Evolutionary conservation across 2,329 filamentous ascomycete species (phyloP).

Genomic region (Drechslera avenae): DNA sequence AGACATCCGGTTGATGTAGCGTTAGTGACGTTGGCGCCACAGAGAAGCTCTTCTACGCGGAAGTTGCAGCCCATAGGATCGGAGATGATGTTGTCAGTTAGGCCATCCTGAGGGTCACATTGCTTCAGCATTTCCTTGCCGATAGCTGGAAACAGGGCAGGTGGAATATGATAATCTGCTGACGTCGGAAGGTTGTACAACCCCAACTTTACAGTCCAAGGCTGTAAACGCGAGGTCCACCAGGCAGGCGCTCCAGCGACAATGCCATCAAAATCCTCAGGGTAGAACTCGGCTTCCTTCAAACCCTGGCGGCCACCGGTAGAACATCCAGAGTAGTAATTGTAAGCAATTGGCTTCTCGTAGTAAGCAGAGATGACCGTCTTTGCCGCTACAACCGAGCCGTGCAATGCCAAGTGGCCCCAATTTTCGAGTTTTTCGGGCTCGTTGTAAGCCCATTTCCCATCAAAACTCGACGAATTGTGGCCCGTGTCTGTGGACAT

Average conservation of each 20-base stretch:
- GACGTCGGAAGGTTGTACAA: conserved; percentile 56
- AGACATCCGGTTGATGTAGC: conserved; percentile 49
- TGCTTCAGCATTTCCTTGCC: conserved; percentile 51
- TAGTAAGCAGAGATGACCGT: conserved; percentile 57
- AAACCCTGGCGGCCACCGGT: conserved; percentile 65
- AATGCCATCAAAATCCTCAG: conserved; percentile 63
- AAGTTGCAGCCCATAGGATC: conserved; percentile 53
- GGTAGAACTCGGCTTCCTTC: conserved; percentile 59
- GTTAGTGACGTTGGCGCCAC: conserved; percentile 35
- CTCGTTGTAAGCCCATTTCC: conserved; percentile 48
- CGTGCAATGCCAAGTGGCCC: conserved; percentile 51
- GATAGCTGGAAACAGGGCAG: not conserved
- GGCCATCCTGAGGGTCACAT: conserved; percentile 58
- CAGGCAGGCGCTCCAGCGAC: conserved; percentile 60
- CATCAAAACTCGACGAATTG: conserved; percentile 43
- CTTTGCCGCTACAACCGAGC: conserved; percentile 57
- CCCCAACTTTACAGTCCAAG: conserved; percentile 53
- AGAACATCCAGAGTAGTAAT: conserved; percentile 65
- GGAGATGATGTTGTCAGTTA: conserved; percentile 55
- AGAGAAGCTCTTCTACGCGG: conserved; percentile 48
- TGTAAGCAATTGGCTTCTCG: conserved; percentile 49
- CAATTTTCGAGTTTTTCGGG: conserved; percentile 50
- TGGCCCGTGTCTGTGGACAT: conserved; percentile 56
- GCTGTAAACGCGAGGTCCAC: conserved; percentile 56
- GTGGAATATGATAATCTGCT: conserved; percentile 51